Evolutionary conservation across 2,329 filamentous ascomycete species (phyloP).

Genomic region (Colletotrichum tanaceti): DNA sequence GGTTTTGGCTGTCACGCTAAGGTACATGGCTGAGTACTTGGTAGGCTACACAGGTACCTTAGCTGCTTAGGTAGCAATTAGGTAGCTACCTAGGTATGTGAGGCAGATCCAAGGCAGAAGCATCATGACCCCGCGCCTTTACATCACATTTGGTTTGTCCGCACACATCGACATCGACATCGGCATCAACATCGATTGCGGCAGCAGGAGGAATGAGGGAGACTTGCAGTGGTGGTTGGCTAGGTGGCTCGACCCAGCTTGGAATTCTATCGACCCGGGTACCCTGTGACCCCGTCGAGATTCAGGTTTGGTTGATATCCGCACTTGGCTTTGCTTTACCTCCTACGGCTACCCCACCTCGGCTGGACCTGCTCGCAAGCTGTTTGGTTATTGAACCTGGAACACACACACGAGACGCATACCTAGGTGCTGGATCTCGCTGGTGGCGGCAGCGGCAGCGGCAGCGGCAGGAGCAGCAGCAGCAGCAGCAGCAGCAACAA

Average conservation of each 20-base stretch:
- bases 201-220: background rate
- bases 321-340: slow-evolving; percentile 12
- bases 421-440: slow-evolving; percentile 9
- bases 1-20: background rate
- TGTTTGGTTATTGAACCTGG: background rate
- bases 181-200: background rate
- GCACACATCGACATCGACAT: background rate
- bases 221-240: background rate
- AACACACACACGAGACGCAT: background rate
- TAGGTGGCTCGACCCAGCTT: background rate
- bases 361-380: slow-evolving; percentile 26
- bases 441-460: slow-evolving; percentile 9
- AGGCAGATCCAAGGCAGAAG: background rate
- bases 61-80: too few relatives aligned
- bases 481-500: background rate
- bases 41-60: too few relatives aligned
- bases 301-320: slow-evolving; percentile 32
- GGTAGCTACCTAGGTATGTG: background rate
- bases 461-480: too few relatives aligned
- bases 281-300: slow-evolving; percentile 28
- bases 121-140: slow-evolving; percentile 6
- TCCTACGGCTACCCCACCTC: slow-evolving; percentile 36
- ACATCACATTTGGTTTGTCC: slow-evolving; percentile 8
- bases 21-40: too few relatives aligned
- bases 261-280: slow-evolving; percentile 3